Evolutionary conservation across 2,329 filamentous ascomycete genomes (phyloP).

Genomic region (Fusarium avenaceum): DNA sequence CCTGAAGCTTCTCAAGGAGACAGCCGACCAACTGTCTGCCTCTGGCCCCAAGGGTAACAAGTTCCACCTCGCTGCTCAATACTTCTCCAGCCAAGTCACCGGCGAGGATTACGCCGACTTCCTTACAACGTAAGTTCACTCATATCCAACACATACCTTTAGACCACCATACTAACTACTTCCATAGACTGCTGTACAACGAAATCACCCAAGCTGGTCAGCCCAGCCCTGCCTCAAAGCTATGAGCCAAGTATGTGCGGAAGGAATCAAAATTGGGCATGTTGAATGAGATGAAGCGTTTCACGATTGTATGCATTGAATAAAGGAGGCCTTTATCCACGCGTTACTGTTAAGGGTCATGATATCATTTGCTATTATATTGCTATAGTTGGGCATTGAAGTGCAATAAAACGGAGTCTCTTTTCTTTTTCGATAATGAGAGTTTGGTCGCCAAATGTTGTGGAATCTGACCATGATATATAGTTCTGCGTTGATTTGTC

Average conservation of each 20-base stretch:
- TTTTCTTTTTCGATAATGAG: neutral
- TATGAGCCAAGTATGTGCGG: constrained; percentile 57
- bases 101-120: constrained; percentile 99
- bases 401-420: constrained; percentile 24
- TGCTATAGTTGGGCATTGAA: constrained; percentile 13
- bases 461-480: too few relatives aligned
- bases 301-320: constrained; percentile 32
- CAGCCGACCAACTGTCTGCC: constrained; percentile 78
- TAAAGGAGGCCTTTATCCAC: constrained; percentile 14
- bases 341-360: constrained; percentile 23
- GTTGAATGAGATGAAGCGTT: constrained; percentile 32
- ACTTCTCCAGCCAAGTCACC: constrained; percentile 92
- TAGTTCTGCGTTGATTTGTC: too few relatives aligned
- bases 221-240: constrained; percentile 72
- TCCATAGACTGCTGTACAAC: constrained; percentile 80
- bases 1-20: constrained; percentile 87
- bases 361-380: constrained; percentile 36
- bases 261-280: constrained; percentile 21
- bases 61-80: constrained; percentile 89
- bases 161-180: constrained; percentile 15
- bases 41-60: constrained; percentile 91
- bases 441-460: too few relatives aligned
- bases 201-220: constrained; percentile 83
- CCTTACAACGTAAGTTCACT: constrained; percentile 77
- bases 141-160: neutral